Evolutionary conservation across 805 yeast species (phyloP), one percentile per base, ranked within the genome.

Genomic region (Suhomyces faveliae): DNA sequence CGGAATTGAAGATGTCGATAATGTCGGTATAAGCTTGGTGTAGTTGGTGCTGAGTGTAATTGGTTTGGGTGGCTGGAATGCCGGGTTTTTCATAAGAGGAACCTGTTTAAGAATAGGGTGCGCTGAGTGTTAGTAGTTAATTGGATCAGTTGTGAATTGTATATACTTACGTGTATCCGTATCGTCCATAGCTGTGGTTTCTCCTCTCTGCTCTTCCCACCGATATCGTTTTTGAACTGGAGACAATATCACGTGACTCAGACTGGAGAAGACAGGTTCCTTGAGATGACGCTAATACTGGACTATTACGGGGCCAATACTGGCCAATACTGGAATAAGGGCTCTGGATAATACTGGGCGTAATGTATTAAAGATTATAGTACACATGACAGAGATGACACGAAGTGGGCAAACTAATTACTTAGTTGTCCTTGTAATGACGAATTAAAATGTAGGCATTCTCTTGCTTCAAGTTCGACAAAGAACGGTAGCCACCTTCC

Each of bases 401-500:
- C 15, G 40, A 37, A 37, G 40, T 15, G 20, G 15, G 25, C 40
- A 19, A 12, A 15, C 19, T 33, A 15, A 10, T 15, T 15, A 6
- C 15, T 42, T 49, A 53, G 37, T 53, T 53, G 38, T 73, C 76
- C 58, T 68, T 72, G 57, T 71, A 80, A 59, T 79, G 86, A 76
- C 99, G 90, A 61, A 92, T 85, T 65, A 94, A 78, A 60, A 94
- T 76, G 72, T 91, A 94, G 54, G 95, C 85, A 64, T 88, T 89
- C 63, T 92, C 98, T 74, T 92, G 98, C 70, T 92, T 94, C 68
- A 94, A 81, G 59, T 83, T 78, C 45, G 92, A 87, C 62, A 94
- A 80, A 41, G 87, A 85, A 68, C 97, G 83, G 73, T 91, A 94
- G 48, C 89, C 88, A 58, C 99, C 99, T 71, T 94, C 98, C 54